Conservation (phyloP, 106 monocot species). For the Vanilla planifolia region DNA sequence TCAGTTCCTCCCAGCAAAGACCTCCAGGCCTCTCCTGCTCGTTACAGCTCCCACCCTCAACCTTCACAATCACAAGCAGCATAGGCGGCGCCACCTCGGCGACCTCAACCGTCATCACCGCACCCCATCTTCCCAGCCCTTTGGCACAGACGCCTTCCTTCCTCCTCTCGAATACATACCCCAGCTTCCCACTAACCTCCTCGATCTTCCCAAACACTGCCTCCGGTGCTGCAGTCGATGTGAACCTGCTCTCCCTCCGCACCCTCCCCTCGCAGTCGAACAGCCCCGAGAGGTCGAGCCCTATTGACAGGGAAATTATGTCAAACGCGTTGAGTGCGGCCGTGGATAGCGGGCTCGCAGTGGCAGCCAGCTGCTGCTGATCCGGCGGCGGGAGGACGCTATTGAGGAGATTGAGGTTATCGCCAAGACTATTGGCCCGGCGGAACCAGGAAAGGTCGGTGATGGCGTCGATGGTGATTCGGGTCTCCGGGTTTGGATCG, state of each 20-base stretch:
- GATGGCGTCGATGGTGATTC: conserved; percentile 31
- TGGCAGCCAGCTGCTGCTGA: neutral
- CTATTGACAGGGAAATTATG: conserved; percentile 25
- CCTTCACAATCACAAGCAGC: conserved; percentile 22
- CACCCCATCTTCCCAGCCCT: neutral
- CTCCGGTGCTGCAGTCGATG: conserved; percentile 12
- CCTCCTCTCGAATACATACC: conserved; percentile 17
- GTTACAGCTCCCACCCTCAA: neutral
- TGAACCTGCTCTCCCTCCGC: conserved; percentile 19
- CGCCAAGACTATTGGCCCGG: conserved; percentile 13
- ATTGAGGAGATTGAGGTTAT: neutral
- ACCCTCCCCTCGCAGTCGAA: conserved; percentile 11
- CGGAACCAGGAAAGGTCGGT: conserved; percentile 23
- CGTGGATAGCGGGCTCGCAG: conserved; percentile 6
- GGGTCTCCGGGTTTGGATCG: conserved; percentile 43
- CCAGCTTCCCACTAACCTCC: conserved; percentile 14
- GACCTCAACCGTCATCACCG: conserved; percentile 24
- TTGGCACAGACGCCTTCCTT: conserved; percentile 3
- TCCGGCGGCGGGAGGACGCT: neutral
- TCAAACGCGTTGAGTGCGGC: conserved; percentile 21
- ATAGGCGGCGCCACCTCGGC: conserved; percentile 17
- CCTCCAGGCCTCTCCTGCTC: conserved; percentile 1
- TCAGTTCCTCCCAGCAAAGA: conserved; percentile 34
- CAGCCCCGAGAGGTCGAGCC: conserved; percentile 26
- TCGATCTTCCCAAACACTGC: conserved; percentile 14